Conservation (phyloP, 805 yeast species). For the Ogataea paradorogensis region DNA sequence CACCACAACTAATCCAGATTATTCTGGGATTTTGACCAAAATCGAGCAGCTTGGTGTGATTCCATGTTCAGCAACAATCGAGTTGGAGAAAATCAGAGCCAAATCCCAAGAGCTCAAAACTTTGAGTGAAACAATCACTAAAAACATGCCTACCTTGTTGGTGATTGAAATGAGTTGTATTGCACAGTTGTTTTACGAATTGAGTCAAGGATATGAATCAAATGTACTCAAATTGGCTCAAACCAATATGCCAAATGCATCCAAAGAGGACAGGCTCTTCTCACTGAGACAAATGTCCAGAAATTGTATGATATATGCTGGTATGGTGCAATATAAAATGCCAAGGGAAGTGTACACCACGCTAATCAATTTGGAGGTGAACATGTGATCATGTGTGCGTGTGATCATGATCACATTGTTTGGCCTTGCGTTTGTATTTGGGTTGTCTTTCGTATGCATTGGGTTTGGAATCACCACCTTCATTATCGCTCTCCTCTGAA, state of each 20-base stretch:
- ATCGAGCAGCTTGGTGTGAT: slow-evolving; percentile 62
- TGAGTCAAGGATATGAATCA: slow-evolving; percentile 36
- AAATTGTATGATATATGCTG: slow-evolving; percentile 92
- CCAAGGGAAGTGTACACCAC: slow-evolving; percentile 79
- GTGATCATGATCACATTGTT: slow-evolving; percentile 12
- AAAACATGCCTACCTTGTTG: slow-evolving; percentile 76
- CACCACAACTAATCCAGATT: slow-evolving; percentile 59
- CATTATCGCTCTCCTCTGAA: slow-evolving; percentile 22
- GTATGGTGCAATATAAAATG: slow-evolving; percentile 91
- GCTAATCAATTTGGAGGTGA: slow-evolving; percentile 58
- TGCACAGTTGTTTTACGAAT: slow-evolving; percentile 51
- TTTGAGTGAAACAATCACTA: slow-evolving; percentile 67
- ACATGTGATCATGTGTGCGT: slow-evolving; percentile 20
- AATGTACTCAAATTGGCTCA: slow-evolving; percentile 18
- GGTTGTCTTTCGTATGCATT: slow-evolving; percentile 91
- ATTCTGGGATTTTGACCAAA: slow-evolving; percentile 36
- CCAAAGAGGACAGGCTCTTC: slow-evolving; percentile 51
- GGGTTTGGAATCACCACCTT: slow-evolving; percentile 43
- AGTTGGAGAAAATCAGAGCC: slow-evolving; percentile 56
- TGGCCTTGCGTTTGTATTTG: slow-evolving; percentile 39
- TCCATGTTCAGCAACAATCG: slow-evolving; percentile 52
- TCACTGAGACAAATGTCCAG: slow-evolving; percentile 64
- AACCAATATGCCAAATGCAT: slow-evolving; percentile 33
- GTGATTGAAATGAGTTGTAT: slow-evolving; percentile 79
- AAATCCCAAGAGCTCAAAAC: slow-evolving; percentile 63